Evolutionary conservation across 345 rosid genomes (phyloP).

Genomic region (Gossypium arboreum): DNA sequence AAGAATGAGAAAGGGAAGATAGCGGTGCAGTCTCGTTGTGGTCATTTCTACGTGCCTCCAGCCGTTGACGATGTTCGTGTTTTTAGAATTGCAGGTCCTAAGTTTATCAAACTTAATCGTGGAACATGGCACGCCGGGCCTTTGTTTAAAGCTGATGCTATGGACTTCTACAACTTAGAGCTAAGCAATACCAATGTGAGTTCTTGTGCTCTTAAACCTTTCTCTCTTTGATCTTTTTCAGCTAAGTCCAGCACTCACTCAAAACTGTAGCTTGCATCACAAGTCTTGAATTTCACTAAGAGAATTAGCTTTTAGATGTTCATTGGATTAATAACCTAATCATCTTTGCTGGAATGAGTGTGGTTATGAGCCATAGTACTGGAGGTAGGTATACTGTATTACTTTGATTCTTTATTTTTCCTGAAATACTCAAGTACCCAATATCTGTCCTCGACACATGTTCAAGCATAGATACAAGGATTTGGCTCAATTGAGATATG

Average conservation of each 20-base stretch:
- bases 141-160: slow-evolving; percentile 38
- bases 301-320: not conserved
- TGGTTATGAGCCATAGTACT: not conserved
- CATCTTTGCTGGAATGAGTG: not conserved
- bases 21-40: slow-evolving; percentile 33
- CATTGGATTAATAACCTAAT: not conserved
- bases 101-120: slow-evolving; percentile 55
- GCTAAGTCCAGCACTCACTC: not conserved
- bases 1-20: not conserved
- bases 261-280: not conserved
- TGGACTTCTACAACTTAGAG: slow-evolving; percentile 88
- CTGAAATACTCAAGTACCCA: not conserved
- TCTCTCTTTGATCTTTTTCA: not conserved
- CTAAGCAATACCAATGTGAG: slow-evolving; percentile 79
- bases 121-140: slow-evolving; percentile 97
- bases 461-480: not conserved
- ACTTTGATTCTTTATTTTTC: not conserved
- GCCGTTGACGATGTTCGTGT: slow-evolving; percentile 47
- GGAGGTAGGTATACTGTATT: not conserved
- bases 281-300: not conserved
- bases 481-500: not conserved
- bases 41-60: slow-evolving; percentile 67
- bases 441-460: not conserved
- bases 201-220: not conserved
- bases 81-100: slow-evolving; percentile 62